Evolutionary conservation across 225 moss, liverwort and hornwort genomes (phyloP), one percentile per base, ranked within the genome.

Genomic region (Takakia lepidozioides): DNA sequence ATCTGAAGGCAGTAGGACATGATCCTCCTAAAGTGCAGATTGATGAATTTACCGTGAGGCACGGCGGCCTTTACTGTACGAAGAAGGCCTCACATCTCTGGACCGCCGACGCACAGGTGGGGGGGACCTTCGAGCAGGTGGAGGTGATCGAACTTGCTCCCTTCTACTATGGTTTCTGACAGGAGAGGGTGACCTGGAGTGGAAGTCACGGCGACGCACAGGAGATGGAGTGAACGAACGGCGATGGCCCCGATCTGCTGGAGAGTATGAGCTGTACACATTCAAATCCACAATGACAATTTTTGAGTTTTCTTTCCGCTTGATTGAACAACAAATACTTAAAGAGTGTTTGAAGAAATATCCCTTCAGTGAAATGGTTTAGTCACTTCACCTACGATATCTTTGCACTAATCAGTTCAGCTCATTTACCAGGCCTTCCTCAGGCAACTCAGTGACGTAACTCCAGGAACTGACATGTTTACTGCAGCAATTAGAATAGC

Each of bases 141-240:
- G 18, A 69, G 69, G 69, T 30, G 78, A 66, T 48, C 40, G 61
- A 45, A 66, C 73, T 27, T 66, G 62, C 25, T 58, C 62, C 44
- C 78, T 66, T 69, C 60, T 64, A 23, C 59, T 65, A 3, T 46
- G 55, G 28, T 69, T 62, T 27, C 52, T 51, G 36, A 63, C 46
- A 36, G 67, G 73, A 15, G 78, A 66, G 38, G 69, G 65, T 40
- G 78, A 78, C 50, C 69, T 69, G 54, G 76, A 72, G 54, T 50
- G 56, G 39, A 54, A 62, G 49, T 65, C 51, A 21, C 64, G 68
- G 52, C 67, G 57, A 43, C 49, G 66, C 37, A 68, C 69, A 45
- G 81, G 71, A 27, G 71, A n/a, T n/a, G n/a, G 80, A 21, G 83
- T 74, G 22, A 43, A 65, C 28, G 92, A 92, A 54, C 65, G 76